Conservation (phyloP, 768 basidiomycete genomes). For the Pleurotus giganteus region DNA sequence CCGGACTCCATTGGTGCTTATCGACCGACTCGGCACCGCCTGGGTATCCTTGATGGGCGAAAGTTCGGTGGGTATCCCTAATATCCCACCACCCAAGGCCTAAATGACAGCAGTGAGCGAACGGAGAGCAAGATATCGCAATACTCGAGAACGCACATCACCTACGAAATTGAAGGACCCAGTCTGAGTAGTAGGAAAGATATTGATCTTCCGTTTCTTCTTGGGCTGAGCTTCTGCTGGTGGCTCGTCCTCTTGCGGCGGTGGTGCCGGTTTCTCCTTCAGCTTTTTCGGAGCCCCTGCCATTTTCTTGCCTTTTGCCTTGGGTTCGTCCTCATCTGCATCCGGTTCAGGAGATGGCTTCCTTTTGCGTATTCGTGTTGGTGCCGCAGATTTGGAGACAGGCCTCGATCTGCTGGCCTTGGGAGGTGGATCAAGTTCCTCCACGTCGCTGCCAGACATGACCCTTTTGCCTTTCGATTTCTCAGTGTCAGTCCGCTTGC, state of each 20-base stretch:
- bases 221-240: constrained; percentile 40
- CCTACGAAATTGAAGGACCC: constrained; percentile 44
- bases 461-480: constrained; percentile 28
- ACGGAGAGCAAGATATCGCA: background rate
- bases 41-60: constrained; percentile 65
- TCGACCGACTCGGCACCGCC: constrained; percentile 44
- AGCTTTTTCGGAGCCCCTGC: constrained; percentile 17
- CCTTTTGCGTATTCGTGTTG: background rate
- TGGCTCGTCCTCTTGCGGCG: constrained; percentile 18
- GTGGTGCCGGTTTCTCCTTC: constrained; percentile 21
- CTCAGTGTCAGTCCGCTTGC: constrained; percentile 3
- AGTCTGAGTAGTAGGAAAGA: constrained; percentile 46
- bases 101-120: constrained; percentile 14
- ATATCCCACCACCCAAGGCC: constrained; percentile 36
- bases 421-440: constrained; percentile 18
- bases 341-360: background rate
- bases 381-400: background rate
- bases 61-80: constrained; percentile 64
- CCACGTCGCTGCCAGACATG: constrained; percentile 14
- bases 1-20: constrained; percentile 25
- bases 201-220: constrained; percentile 69
- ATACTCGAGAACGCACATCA: constrained; percentile 25
- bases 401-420: constrained; percentile 8
- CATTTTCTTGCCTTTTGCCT: constrained; percentile 13
- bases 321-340: constrained; percentile 10